These are phyloP conservation scores for Penicillium turbatum DNA, from an alignment of 495 filamentous ascomycete species.

Conservation along the genomic window DNA sequence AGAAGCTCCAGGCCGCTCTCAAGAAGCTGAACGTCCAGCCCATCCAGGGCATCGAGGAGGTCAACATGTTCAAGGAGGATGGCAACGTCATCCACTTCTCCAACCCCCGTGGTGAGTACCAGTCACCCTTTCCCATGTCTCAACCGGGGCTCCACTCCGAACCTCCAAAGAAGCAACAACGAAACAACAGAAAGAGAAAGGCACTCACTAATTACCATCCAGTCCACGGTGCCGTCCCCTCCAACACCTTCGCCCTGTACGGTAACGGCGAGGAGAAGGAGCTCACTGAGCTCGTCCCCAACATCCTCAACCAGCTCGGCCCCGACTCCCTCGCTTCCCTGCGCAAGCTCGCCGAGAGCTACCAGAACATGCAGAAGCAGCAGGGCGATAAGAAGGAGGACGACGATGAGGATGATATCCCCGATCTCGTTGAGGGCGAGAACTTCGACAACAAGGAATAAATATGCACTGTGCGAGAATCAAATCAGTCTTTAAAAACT, in stretches of 20 bases:
- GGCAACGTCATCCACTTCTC: slow-evolving; percentile 99
- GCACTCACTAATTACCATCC: neutral
- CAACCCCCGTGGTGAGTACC: slow-evolving; percentile 80
- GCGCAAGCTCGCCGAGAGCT: slow-evolving; percentile 97
- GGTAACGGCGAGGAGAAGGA: slow-evolving; percentile 98
- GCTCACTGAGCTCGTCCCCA: slow-evolving; percentile 97
- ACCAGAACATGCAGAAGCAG: slow-evolving; percentile 98
- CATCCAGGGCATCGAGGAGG: slow-evolving; percentile 98
- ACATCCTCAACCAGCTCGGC: slow-evolving; percentile 98
- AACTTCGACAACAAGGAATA: slow-evolving; percentile 98
- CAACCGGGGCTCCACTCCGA: neutral
- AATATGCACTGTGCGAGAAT: slow-evolving; percentile 18
- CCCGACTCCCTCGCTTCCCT: slow-evolving; percentile 97
- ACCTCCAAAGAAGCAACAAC: neutral
- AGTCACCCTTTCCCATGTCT: neutral
- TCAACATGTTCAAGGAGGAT: slow-evolving; percentile 99
- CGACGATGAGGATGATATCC: slow-evolving; percentile 84
- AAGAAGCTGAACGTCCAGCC: slow-evolving; percentile 97
- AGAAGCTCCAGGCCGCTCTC: slow-evolving; percentile 92
- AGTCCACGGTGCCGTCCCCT: slow-evolving; percentile 95
- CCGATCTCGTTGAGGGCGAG: slow-evolving; percentile 91
- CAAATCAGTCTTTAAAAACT: slow-evolving; percentile 13
- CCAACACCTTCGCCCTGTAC: slow-evolving; percentile 99
- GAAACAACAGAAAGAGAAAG: neutral
- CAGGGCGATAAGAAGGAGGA: slow-evolving; percentile 74